Base-by-base conservation (phyloP, 2,329 filamentous ascomycete genomes). In the Fusarium clavum region DNA sequence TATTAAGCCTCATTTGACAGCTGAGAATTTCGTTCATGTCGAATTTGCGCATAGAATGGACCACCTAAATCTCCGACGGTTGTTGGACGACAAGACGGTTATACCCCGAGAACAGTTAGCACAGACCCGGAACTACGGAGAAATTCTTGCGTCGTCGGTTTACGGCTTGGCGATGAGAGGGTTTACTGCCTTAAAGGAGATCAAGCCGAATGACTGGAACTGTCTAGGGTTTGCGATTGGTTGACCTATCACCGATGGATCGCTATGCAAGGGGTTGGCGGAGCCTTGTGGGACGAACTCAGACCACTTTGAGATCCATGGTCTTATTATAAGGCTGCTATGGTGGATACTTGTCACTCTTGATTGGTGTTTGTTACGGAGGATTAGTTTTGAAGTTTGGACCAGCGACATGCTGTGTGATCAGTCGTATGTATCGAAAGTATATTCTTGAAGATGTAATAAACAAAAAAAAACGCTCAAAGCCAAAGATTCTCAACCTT, bases 11-110 rank as follows among this genome's bases (percentile, higher is more conserved):
- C 3, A n/a, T 10, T 38, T 38, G 34, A 38, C 10, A 38, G 0
- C 3, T 38, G 34, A 2, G 5, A 38, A 12, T n/a, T 3, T 11
- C 8, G 1, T 18, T 16, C 43, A 5, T 24, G 5, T 8, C 1
- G 22, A 38, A 16, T 52, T 16, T 20, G 20, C 16, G 48, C 48
- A 52, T 52, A 8, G 14, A 6, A 32, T 52, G 24, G 32, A 16
- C 6, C 20, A 8, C 18, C 1, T 2, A 41, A 43, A 53, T 53
- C 16, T 12, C 22, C 49, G 30, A 13, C 11, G 16, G 10, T 18
- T 24, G 4, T 38, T 22, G 20, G 27, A 14, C 10, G 34, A 10
- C 16, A 20, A 5, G 44, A 10, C 25, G 44, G 12, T 29, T 27
- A 5, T 22, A 55, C 24, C 12, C 32, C 16, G 8, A 55, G 12